Conservation (phyloP, 805 yeast species). For the Tetrapisispora taiwanensis region DNA sequence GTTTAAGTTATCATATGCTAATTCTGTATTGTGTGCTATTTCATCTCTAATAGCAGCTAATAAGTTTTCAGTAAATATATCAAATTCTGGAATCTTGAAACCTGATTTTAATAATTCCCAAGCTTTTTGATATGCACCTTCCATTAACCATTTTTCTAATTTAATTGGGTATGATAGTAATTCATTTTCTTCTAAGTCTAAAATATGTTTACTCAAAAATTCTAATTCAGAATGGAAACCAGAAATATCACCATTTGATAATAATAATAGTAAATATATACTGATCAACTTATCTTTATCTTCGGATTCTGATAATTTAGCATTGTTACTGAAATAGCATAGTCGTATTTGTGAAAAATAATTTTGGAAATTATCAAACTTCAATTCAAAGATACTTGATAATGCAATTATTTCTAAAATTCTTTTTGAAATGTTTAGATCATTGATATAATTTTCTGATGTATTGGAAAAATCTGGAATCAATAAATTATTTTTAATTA, state of each 20-base stretch:
- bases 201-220: conserved; percentile 40
- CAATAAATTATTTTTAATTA: conserved; percentile 67
- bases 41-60: conserved; percentile 74
- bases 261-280: conserved; percentile 61
- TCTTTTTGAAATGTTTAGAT: conserved; percentile 67
- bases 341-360: conserved; percentile 65
- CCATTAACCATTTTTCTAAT: conserved; percentile 89
- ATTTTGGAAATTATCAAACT: conserved; percentile 60
- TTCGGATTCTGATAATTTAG: conserved; percentile 34
- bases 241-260: conserved; percentile 77
- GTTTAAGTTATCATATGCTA: conserved; percentile 68
- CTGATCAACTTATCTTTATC: conserved; percentile 68
- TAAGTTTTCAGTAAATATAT: conserved; percentile 64
- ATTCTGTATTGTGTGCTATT: conserved; percentile 74
- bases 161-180: conserved; percentile 76
- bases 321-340: conserved; percentile 45
- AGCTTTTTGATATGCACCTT: conserved; percentile 89
- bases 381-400: conserved; percentile 53
- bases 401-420: conserved; percentile 85
- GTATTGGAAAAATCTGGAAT: conserved; percentile 43
- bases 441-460: conserved; percentile 39
- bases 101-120: conserved; percentile 53
- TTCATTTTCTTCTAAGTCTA: conserved; percentile 50
- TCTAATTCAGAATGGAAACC: conserved; percentile 88
- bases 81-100: conserved; percentile 55